These are phyloP conservation scores for Citrus cavaleriei DNA, from an alignment of 345 rosid genomes.

Conservation along the genomic window DNA sequence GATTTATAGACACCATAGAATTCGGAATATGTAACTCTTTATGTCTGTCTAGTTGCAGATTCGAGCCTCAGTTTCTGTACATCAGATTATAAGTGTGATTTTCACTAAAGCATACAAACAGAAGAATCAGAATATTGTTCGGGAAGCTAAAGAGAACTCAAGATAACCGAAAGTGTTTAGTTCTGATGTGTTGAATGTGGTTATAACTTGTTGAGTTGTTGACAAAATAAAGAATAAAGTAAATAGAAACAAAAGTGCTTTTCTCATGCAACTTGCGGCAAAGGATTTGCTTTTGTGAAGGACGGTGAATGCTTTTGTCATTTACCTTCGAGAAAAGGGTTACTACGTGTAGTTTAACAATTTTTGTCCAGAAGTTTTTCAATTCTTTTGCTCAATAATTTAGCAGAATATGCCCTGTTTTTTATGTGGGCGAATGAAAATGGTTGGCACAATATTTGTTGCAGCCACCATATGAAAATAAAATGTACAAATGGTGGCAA, in stretches of 20 bases:
- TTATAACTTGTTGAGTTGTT: conserved; percentile 18
- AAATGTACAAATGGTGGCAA: background rate
- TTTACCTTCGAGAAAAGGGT: background rate
- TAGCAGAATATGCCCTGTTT: conserved; percentile 9
- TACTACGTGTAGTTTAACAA: conserved; percentile 5
- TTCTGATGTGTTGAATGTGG: conserved; percentile 17
- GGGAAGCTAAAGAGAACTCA: conserved; percentile 8
- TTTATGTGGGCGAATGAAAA: background rate
- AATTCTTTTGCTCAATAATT: background rate
- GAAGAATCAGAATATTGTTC: conserved; percentile 34
- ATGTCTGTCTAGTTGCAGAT: background rate
- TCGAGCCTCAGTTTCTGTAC: background rate
- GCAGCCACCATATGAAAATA: background rate
- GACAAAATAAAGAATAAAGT: conserved; percentile 34
- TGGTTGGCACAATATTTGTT: conserved; percentile 14
- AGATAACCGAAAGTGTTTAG: conserved; percentile 31
- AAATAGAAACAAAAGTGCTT: conserved; percentile 6
- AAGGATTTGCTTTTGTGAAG: conserved; percentile 22
- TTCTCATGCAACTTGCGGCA: conserved; percentile 34
- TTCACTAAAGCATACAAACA: background rate
- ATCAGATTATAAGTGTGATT: conserved; percentile 1
- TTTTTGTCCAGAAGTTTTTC: conserved; percentile 7
- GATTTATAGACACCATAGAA: background rate
- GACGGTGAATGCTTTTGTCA: conserved; percentile 32
- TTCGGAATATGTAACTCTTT: background rate